Evolutionary conservation across 2,329 filamentous ascomycete genomes (phyloP).

Genomic region (Claviceps fusiformis): DNA sequence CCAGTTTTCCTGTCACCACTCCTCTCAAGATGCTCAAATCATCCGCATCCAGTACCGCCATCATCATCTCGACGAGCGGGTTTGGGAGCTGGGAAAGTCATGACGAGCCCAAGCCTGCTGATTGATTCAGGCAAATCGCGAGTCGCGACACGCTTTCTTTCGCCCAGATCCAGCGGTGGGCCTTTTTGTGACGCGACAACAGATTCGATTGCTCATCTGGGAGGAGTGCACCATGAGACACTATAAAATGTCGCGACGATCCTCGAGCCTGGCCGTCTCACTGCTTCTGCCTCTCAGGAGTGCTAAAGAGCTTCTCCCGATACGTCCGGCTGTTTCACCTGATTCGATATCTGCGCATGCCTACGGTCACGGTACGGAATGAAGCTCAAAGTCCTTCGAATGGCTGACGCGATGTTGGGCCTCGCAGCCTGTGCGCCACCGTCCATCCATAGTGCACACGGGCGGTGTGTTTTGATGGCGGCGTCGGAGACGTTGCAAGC

Average conservation of each 20-base stretch:
- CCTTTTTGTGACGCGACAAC: conserved; percentile 10
- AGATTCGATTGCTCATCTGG: conserved; percentile 15
- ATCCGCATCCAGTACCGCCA: too few species aligned
- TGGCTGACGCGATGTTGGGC: conserved; percentile 14
- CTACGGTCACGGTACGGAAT: too few species aligned
- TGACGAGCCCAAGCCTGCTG: not conserved
- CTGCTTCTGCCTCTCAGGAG: conserved; percentile 14
- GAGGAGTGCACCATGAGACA: conserved; percentile 16
- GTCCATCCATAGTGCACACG: too few species aligned
- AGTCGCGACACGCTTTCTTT: too few species aligned
- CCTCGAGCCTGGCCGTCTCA: conserved; percentile 10
- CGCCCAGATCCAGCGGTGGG: too few species aligned
- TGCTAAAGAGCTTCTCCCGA: conserved; percentile 13
- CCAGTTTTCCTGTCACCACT: too few species aligned
- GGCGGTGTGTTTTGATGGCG: not conserved
- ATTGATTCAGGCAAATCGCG: too few species aligned
- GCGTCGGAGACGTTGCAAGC: too few species aligned
- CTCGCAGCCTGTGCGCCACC: conserved; percentile 9
- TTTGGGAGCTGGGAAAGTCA: conserved; percentile 6
- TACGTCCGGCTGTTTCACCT: conserved; percentile 3
- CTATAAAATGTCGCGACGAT: conserved; percentile 4
- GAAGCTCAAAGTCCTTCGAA: conserved; percentile 14
- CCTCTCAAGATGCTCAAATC: too few species aligned
- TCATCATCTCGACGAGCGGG: not conserved
- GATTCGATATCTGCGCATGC: conserved; percentile 13